Evolutionary conservation across 2,329 filamentous ascomycete species (phyloP), one percentile per base, ranked within the genome.

Genomic region (Fusarium mundagurra): DNA sequence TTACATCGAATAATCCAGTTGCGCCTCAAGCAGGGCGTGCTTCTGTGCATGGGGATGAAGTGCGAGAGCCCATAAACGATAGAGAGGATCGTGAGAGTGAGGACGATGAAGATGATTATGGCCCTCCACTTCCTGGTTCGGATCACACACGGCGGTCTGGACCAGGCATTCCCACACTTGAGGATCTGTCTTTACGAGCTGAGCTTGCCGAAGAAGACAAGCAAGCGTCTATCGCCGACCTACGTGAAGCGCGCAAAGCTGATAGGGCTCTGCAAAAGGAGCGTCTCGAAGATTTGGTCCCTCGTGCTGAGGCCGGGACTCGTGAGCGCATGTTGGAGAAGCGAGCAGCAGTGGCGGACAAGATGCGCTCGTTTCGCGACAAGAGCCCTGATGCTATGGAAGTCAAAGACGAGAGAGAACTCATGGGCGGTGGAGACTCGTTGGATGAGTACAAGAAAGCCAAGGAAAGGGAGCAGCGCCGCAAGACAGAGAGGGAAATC

Each of bases 311-410:
- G 69, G 85, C 95, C 0, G 95, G 95, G 1, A 93, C 93, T 2
- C 91, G 92, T 51, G 96, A 98, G 84, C 91, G 96, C 17, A 90
- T 91, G 78, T 87, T 98, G 2, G 96, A 99, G 85, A 98, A 98
- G 88, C 92, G 92, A 73, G 89, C 88, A 39, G 92, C 93, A 71
- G 86, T 89, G 10, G 92, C 93, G 36, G 91, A 92, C 12, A 90
- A 92, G 74, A 92, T 97, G 85, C 89, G 91, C 33, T 88, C 89
- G 17, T 98, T 97, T 79, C 85, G 90, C 66, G 87, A 95, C 73
- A 91, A 88, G 72, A 92, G 91, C 18, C 90, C 92, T 0, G 91
- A 90, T 2, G 59, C 71, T 8, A 85, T 81, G 61, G 86, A 82
- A 2, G 87, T 78, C 82, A 72, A 88, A 85, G 88, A 88, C 1